Base-by-base conservation (phyloP, 495 filamentous ascomycete genomes). In the Poronia punctata region DNA sequence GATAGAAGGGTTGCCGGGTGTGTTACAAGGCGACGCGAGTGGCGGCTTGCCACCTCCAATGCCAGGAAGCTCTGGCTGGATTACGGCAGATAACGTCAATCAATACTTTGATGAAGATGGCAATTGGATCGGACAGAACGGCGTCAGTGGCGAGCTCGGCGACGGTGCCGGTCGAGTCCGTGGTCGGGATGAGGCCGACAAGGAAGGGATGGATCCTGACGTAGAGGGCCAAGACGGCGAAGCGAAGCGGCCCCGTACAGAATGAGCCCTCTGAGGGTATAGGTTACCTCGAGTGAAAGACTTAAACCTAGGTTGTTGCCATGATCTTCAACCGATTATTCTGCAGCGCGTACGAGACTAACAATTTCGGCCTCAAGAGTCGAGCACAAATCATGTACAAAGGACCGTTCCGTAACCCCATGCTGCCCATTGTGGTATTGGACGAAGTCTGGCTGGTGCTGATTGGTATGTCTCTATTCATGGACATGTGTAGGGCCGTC, bases 61-160 rank as follows among this genome's bases (percentile, higher is more conserved):
- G 58, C 85, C 84, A 1, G 88, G 90, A 8, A 90, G 87, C 53
- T 79, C 78, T 0, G 88, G 88, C 2, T 98, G 92, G 92, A 96
- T 98, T 48, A 98, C 92, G 12, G 83, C 88, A 10, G 92, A 96
- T 38, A 98, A 98, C 61, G 84, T 95, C 57, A 72, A 82, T 35
- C 78, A 95, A 53, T 95, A 60, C 37, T 76, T 77, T 47, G 70
- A 77, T 35, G 67, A 49, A 14, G 65, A 76, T 0, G 74, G 74
- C 4, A 76, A 76, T 26, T 77, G 69, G 69, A 74, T 74, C 48
- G 71, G 68, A 7, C 57, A 46, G 37, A 52, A 48, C 3, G 59
- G 53, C 1, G 60, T 52, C 9, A 60, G 46, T 33, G 70, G 52
- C 29, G 70, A 62, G 54, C 60, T 67, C 31, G 71, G 58, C 40